Base-by-base conservation (phyloP, 441 rosid genomes). In the Kokia cookei region DNA sequence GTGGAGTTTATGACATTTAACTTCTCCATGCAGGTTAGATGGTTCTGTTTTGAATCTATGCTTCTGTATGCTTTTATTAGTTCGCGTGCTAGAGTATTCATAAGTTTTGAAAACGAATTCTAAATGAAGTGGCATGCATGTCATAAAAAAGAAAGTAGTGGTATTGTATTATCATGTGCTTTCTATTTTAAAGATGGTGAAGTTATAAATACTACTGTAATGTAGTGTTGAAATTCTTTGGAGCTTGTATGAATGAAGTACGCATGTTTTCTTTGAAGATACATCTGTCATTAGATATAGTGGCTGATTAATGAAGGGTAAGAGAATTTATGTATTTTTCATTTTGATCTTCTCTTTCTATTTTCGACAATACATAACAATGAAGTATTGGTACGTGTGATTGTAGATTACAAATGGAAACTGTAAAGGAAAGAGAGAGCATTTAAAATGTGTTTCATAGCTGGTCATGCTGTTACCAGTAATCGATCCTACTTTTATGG, bases 1-100 rank as follows among this genome's bases (percentile, higher is more conserved):
- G 88, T 96, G 42, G 98, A 96, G 78, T 96, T 96, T 80, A 93
- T 95, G 99, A 93, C 99, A 43, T 87, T 95, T 77, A 95, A 95
- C 87, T 93, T 96, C 83, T 84, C 97, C 62, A 85, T 96, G 98
- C 97, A 93, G 98, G 97, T 91, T 54, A 74, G 73, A 75, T 8
- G 22, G n/a, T 37, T 71, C 61, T 26, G 24, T 70, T 6, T 26
- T 61, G 40, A 55, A 47, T 59, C 32, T 71, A 0, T 42, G 19
- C 54, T 55, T 58, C 17, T 22, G 50, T 22, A 47, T 24, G 2
- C 6, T 24, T 47, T 7, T 58, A 15, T 42, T 71, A 26, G 26
- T 71, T 71, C 8, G 32, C 27, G 75, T 15, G 54, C 75, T 15
- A 4, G 42, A 1, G 32, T 59, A 22, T 55, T 8, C 10, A 0